These are phyloP conservation scores for Aspergillus aculeatus DNA, from an alignment of 2,329 filamentous ascomycete genomes.

Conservation along the genomic window DNA sequence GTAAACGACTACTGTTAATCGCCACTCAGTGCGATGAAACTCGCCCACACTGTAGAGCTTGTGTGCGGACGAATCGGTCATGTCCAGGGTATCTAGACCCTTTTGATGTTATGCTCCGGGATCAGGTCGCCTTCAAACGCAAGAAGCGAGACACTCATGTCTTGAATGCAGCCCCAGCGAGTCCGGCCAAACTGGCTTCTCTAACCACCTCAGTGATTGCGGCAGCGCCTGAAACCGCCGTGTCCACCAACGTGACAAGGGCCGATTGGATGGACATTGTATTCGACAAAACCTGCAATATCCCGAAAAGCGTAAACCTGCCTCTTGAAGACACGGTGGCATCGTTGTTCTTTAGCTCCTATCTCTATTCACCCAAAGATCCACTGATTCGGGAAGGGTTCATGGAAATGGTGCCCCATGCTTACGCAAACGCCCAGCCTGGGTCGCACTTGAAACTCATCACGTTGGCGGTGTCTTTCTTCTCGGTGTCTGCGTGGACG, in stretches of 20 bases:
- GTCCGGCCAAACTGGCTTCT: not conserved
- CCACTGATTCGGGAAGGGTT: conserved; percentile 26
- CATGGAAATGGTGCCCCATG: conserved; percentile 28
- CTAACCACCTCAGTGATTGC: not conserved
- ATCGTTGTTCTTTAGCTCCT: conserved; percentile 31
- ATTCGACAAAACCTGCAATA: not conserved
- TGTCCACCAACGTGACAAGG: not conserved
- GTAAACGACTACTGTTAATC: not conserved
- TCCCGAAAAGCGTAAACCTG: conserved; percentile 18
- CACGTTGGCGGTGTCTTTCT: conserved; percentile 29
- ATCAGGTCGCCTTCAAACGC: conserved; percentile 23
- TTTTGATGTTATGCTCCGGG: conserved; percentile 29
- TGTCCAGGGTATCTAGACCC: conserved; percentile 32
- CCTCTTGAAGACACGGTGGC: conserved; percentile 29
- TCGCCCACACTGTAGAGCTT: conserved; percentile 30
- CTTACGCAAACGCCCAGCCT: conserved; percentile 19
- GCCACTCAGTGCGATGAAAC: conserved; percentile 30
- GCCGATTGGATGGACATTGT: not conserved
- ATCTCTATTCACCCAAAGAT: conserved; percentile 27
- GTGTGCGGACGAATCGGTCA: conserved; percentile 25
- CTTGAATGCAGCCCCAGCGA: not conserved
- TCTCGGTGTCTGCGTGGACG: conserved; percentile 31
- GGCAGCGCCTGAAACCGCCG: not conserved
- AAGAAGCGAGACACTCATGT: conserved; percentile 10
- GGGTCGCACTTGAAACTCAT: conserved; percentile 25